phyloP scores from a whole-genome alignment of 495 filamentous ascomycete genomes.

The Aspergillus hancockii region DNA sequence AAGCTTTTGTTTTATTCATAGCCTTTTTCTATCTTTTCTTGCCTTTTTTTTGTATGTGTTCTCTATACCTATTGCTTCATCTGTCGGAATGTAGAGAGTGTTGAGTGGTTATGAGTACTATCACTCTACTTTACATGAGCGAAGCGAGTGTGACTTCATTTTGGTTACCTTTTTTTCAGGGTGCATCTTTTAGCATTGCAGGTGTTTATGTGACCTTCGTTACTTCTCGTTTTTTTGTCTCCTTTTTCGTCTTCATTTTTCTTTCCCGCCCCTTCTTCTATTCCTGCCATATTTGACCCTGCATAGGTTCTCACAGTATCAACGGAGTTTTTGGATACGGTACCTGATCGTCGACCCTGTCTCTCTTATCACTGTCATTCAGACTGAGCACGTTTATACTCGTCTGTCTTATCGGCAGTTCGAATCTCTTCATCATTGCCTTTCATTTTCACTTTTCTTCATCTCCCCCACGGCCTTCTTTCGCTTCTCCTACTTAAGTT shows the following conservation, averaged over 20 bases:
- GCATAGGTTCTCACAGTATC: neutral
- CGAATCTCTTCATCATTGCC: neutral
- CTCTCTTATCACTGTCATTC: neutral
- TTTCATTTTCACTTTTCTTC: constrained; percentile 7
- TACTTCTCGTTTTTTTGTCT: constrained; percentile 10
- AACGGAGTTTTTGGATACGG: neutral
- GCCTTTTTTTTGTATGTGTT: constrained; percentile 10
- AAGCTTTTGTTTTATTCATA: neutral
- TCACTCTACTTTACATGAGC: constrained; percentile 12
- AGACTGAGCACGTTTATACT: neutral
- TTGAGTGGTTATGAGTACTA: neutral
- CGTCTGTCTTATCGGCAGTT: neutral
- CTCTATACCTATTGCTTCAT: constrained; percentile 10
- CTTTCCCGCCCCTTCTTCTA: too few relatives aligned
- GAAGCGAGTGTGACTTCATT: constrained; percentile 9
- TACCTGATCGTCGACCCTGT: constrained; percentile 6
- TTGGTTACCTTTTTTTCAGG: neutral
- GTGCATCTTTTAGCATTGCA: constrained; percentile 19
- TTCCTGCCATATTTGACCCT: constrained; percentile 6
- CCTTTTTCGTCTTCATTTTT: constrained; percentile 12
- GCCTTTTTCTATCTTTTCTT: neutral
- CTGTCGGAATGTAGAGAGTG: neutral
- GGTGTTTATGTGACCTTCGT: constrained; percentile 16
- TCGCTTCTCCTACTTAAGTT: constrained; percentile 12
- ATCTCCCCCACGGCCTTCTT: constrained; percentile 10